These are phyloP conservation scores for Boletales sp. DNA, from an alignment of 768 basidiomycete species.

Conservation along the genomic window DNA sequence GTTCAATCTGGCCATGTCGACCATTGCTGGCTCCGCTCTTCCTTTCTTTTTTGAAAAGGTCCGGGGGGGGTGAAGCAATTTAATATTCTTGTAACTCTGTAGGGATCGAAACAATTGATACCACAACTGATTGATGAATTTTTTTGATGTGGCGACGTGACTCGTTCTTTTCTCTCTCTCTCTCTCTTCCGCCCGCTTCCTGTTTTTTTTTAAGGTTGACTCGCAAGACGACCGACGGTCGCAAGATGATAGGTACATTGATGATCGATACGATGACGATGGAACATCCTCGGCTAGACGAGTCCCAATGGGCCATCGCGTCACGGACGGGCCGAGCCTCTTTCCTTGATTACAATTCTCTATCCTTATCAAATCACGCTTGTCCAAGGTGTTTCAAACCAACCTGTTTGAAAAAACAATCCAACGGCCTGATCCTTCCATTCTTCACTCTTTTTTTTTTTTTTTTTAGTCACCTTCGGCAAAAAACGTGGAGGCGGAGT, in stretches of 20 bases:
- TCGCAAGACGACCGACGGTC: no score
- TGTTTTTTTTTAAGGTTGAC: neutral
- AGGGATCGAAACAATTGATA: constrained; percentile 21
- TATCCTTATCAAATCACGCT: neutral
- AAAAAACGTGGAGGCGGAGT: constrained; percentile 11
- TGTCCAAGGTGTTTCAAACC: neutral
- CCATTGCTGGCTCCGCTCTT: constrained; percentile 2
- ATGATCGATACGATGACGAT: neutral
- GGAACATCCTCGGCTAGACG: neutral
- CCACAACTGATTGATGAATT: constrained; percentile 10
- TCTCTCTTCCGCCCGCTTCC: neutral
- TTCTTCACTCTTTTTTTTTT: neutral
- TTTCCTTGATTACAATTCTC: neutral
- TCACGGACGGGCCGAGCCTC: neutral
- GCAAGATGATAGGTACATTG: no score
- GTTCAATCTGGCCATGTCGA: constrained; percentile 10
- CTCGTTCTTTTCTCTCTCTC: neutral
- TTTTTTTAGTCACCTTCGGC: neutral
- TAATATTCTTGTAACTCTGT: constrained; percentile 19
- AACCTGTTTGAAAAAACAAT: neutral
- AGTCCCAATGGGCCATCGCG: neutral
- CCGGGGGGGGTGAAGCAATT: neutral
- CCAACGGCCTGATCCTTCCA: neutral
- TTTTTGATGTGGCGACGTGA: constrained; percentile 11
- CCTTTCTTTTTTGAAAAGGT: constrained; percentile 3